Percentiles rank a stretch among this genome's conserved stretches.
Evolutionary conservation across 345 rosid species (phyloP).

Genomic region (Eucalyptus tenuipes): DNA sequence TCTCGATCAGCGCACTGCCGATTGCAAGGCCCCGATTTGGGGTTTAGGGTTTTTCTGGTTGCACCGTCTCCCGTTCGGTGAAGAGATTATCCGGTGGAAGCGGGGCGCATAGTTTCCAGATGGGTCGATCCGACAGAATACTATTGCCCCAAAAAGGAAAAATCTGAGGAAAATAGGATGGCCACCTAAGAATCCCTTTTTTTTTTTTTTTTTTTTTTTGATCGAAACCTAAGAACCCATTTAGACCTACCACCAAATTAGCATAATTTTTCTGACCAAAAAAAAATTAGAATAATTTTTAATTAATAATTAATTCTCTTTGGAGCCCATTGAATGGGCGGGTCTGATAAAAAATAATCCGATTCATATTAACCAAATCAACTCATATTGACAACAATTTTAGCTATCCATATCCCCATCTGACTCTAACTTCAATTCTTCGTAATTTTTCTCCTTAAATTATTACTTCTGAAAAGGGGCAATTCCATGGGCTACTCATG

Average conservation of each 20-base stretch:
- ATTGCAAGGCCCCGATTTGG: background rate
- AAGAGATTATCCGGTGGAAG: background rate
- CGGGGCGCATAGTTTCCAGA: background rate
- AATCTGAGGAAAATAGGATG: background rate
- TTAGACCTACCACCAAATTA: background rate
- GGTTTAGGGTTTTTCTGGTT: background rate
- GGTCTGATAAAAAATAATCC: background rate
- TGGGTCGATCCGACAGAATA: background rate
- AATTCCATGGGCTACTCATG: background rate
- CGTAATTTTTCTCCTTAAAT: background rate
- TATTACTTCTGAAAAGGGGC: background rate
- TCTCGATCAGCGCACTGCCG: background rate
- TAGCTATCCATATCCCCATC: accelerated
- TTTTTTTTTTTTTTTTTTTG: too few relatives aligned
- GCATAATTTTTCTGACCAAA: background rate
- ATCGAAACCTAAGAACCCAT: background rate
- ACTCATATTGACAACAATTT: background rate
- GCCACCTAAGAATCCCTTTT: background rate
- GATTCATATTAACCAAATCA: background rate
- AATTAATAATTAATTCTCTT: background rate
- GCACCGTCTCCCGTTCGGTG: background rate
- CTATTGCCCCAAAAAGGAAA: background rate
- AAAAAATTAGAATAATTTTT: background rate
- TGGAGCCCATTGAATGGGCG: background rate
- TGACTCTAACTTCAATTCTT: accelerated